Conservation (phyloP, 192 early-diverging fungal genomes). For the Coemansia sp. region DNA sequence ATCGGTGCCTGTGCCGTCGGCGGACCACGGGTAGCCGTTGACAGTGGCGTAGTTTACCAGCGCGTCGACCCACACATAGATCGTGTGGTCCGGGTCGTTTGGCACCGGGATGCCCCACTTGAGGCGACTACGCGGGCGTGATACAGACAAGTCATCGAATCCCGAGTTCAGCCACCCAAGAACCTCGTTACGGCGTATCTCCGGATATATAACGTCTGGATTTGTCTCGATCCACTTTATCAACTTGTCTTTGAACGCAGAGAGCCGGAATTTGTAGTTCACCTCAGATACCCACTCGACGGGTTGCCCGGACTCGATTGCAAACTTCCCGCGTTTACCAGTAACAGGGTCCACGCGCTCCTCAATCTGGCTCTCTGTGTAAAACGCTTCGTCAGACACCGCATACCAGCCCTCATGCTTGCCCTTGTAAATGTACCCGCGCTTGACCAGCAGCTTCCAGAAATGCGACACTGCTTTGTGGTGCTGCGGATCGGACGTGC, state of each 20-base stretch:
- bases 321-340: conserved; percentile 20
- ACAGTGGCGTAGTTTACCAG: conserved; percentile 90
- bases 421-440: conserved; percentile 88
- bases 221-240: conserved; percentile 68
- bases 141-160: conserved; percentile 81
- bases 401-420: conserved; percentile 92
- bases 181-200: conserved; percentile 64
- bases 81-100: conserved; percentile 78
- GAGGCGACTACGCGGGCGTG: conserved; percentile 72
- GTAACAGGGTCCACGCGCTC: conserved; percentile 51
- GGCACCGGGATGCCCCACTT: conserved; percentile 94
- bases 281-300: conserved; percentile 91
- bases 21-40: conserved; percentile 76
- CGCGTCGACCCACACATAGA: conserved; percentile 98
- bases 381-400: conserved; percentile 94
- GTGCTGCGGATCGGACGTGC: conserved; percentile 84
- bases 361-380: conserved; percentile 71
- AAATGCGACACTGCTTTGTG: conserved; percentile 64
- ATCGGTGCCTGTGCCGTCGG: neutral
- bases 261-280: conserved; percentile 91
- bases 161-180: conserved; percentile 59
- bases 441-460: conserved; percentile 69
- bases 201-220: conserved; percentile 69
- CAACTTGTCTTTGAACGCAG: conserved; percentile 61
- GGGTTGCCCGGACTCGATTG: conserved; percentile 79